Base-by-base conservation (phyloP, 345 rosid genomes). In the Eutrema japonicum region DNA sequence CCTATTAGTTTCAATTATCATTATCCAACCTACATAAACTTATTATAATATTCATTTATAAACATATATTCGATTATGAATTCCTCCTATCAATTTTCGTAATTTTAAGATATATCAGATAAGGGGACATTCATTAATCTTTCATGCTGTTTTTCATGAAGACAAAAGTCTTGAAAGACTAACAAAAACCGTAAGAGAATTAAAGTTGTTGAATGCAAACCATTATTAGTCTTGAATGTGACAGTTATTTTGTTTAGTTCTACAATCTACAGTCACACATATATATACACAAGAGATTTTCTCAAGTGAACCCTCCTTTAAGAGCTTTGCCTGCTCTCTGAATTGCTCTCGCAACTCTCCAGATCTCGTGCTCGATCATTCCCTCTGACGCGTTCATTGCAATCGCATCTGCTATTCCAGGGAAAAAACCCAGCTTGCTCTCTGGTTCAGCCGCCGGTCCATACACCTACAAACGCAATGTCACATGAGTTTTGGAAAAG, bases 321-420 rank as follows among this genome's bases (percentile, higher is more conserved):
- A 95, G 96, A 78, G 87, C 94, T 79, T 58, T 50, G 37, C 96
- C 88, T 67, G 92, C 93, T 73, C 97, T 86, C 71, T 82, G 86
- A 59, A 95, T 86, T 67, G 94, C 96, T 76, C 99, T 90, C 11
- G 85, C 82, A n/a, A 85, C 92, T 77, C 92, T 88, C 99, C 99
- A 92, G 43, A 88, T 78, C 83, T 95, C 93, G 42, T 90, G 99
- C 73, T 87, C 85, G 35, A 92, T 77, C 4, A 64, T 43, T 50
- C 76, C 84, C 45, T 37, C 70, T 30, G 74, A 36, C 68, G 70
- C 57, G 26, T 69, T 62, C 50, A 2, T 81, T 70, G 82, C 70
- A 3, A 95, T 76, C 0, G 96, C 98, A 63, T 92, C 92, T 22
- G 85, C 87, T 78, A 95, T 68, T 64, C 96, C 96, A 0, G 96